phyloP scores from a whole-genome alignment of 768 basidiomycete species.

The Lactarius evosmus region DNA sequence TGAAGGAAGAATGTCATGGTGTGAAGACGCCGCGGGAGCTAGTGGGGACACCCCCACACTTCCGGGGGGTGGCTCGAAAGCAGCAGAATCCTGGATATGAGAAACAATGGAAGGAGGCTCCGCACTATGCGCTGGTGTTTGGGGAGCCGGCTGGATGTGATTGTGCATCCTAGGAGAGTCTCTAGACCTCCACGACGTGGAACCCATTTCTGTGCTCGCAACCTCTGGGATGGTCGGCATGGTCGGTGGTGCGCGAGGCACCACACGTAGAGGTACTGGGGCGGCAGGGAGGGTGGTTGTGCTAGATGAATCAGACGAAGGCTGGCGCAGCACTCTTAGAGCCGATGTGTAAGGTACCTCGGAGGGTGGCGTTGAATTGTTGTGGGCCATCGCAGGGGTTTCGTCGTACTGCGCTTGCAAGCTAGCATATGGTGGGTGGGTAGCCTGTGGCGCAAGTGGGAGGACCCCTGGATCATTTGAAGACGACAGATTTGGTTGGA shows the following conservation, averaged over 20 bases:
- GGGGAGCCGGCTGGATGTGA: background rate
- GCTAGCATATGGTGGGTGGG: slow-evolving; percentile 7
- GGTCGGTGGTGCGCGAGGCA: slow-evolving; percentile 16
- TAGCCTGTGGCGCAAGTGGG: slow-evolving; percentile 4
- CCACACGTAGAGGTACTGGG: background rate
- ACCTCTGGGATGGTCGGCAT: slow-evolving; percentile 28
- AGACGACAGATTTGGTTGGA: background rate
- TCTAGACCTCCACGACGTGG: slow-evolving; percentile 8
- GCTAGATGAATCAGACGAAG: slow-evolving; percentile 18
- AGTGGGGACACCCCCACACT: background rate
- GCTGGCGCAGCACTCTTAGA: background rate
- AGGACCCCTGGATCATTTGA: background rate
- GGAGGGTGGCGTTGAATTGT: background rate
- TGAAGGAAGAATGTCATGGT: background rate
- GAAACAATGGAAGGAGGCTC: background rate
- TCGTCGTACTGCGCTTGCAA: background rate
- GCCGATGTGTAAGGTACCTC: slow-evolving; percentile 4
- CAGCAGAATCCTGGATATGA: background rate
- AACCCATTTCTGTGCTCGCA: slow-evolving; percentile 21
- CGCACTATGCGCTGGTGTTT: background rate
- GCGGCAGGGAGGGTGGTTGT: slow-evolving; percentile 25
- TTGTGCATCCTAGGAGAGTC: background rate
- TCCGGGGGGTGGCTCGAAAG: slow-evolving; percentile 14
- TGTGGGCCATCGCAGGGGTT: background rate
- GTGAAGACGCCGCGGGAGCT: background rate